Base-by-base conservation (phyloP, 805 yeast species). In the Kuraishia capsulata region DNA sequence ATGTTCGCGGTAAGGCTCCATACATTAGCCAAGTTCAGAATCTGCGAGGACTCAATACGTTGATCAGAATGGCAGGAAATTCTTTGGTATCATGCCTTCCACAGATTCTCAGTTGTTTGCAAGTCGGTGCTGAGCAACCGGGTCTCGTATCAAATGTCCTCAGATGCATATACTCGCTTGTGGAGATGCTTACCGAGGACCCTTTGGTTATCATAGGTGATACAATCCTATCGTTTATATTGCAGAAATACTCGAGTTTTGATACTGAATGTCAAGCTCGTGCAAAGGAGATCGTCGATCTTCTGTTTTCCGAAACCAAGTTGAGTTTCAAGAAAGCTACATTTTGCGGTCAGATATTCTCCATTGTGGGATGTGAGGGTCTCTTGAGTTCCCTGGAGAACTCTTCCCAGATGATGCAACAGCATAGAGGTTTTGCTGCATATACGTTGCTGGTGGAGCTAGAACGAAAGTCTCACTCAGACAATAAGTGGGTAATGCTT, bases 81-180 rank as follows among this genome's bases (percentile, higher is more conserved):
- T 65, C 78, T 13, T 72, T 83, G 23, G 71, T 76, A 4, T 73
- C 83, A 2, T 85, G 86, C 0, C 57, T 83, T 26, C 94, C 96
- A 0, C 97, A 89, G 53, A 74, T 90, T 4, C 81, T 86, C 42
- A 82, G 95, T 2, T 83, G 95, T 48, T 61, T 90, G 10, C 96
- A 87, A 52, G 78, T 88, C 1, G 80, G 90, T 0, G 57, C 89
- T 18, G 88, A 80, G 30, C 71, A 70, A 16, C 60, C 69, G 0
- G 76, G 75, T 19, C 66, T 88, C 11, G 80, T 80, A 42, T 61
- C 62, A 13, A 70, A 71, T 30, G 75, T 90, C 0, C 60, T 92
- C 31, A 63, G 68, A 35, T 81, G 92, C 39, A 80, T 96, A 81
- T 65, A 68, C 37, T 64, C 67, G 2, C 61, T 90, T 37, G 71